Base-by-base conservation (phyloP, 2,329 filamentous ascomycete species). In the Aspergillus sp. region DNA sequence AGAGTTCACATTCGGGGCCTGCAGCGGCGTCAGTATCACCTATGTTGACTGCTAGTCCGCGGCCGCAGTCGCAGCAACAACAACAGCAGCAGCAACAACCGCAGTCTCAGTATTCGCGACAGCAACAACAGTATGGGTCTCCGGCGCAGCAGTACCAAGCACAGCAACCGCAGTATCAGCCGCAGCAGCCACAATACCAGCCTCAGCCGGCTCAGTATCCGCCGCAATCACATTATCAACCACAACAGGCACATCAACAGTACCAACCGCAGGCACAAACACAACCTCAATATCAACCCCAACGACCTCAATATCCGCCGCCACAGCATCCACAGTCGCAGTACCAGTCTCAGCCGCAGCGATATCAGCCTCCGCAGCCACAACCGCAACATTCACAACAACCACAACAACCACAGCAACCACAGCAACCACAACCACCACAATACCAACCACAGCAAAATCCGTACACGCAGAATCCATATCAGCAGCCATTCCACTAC, bases 61-160 rank as follows among this genome's bases (percentile, higher is more conserved):
- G 53, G 32, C 53, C 49, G 12, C 57, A 54, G 27, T 40, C 52
- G 4, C 54, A 51, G n/a, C 56, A 54, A 4, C 57, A 58, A 42
- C 61, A 60, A 5, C 55, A 61, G 2, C 52, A 58, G 8, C 61
- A 63, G 42, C 57, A 60, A 2, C 57, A 58, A 26, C 54, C 51
- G 28, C 46, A 48, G 12, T 48, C 51, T 43, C 48, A 56, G 7
- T 33, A 45, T n/a, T 47, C 54, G 27, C 47, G 50, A n/a, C 50
- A 50, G 42, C 54, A 55, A 12, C 48, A 49, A 27, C 53, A 55
- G 29, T 52, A 52, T 5, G 51, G 52, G 9, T 27, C 48, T 12
- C 48, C 58, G 29, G 40, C 48, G 30, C 53, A 56, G 34, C 53
- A 49, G 10, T 50, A 55, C 43, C 48, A 55, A 10, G 38, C 51